Percentiles rank a stretch among this genome's conserved stretches.
Conservation (phyloP, 495 filamentous ascomycete genomes). For the Penicillium atrosanguineum region DNA sequence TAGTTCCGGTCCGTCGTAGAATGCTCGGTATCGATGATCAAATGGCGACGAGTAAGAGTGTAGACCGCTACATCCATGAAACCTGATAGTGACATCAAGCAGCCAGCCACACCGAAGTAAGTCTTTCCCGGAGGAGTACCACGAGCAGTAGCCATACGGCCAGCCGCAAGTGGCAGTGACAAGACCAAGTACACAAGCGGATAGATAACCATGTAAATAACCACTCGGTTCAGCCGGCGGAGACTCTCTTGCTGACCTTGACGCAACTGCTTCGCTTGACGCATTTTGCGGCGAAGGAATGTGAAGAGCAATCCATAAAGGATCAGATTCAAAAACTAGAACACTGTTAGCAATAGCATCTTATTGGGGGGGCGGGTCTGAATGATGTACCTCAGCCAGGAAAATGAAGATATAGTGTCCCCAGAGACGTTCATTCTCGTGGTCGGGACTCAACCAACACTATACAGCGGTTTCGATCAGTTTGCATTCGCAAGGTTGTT, state of each 20-base stretch:
- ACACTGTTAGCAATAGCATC: too few species aligned
- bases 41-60: constrained; percentile 46
- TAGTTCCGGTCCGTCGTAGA: constrained; percentile 32
- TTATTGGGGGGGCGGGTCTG: too few species aligned
- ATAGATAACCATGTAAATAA: constrained; percentile 70
- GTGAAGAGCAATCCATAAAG: constrained; percentile 65
- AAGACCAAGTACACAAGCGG: constrained; percentile 67
- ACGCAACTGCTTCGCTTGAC: constrained; percentile 34
- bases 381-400: constrained; percentile 43
- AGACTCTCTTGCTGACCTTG: constrained; percentile 36
- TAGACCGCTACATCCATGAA: constrained; percentile 71
- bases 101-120: constrained; percentile 67
- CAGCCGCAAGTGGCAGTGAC: constrained; percentile 66
- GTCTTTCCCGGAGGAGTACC: constrained; percentile 46
- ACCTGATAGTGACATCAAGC: constrained; percentile 67
- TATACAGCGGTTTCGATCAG: constrained; percentile 19
- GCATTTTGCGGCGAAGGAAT: constrained; percentile 49
- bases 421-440: constrained; percentile 61
- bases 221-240: constrained; percentile 45
- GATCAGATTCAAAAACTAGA: constrained; percentile 51
- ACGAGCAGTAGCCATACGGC: constrained; percentile 60
- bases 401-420: constrained; percentile 80
- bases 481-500: background rate
- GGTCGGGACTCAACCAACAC: constrained; percentile 69
- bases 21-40: constrained; percentile 37